Conservation (phyloP, 1,284 basidiomycete genomes). For the Agroathelia rolfsii region DNA sequence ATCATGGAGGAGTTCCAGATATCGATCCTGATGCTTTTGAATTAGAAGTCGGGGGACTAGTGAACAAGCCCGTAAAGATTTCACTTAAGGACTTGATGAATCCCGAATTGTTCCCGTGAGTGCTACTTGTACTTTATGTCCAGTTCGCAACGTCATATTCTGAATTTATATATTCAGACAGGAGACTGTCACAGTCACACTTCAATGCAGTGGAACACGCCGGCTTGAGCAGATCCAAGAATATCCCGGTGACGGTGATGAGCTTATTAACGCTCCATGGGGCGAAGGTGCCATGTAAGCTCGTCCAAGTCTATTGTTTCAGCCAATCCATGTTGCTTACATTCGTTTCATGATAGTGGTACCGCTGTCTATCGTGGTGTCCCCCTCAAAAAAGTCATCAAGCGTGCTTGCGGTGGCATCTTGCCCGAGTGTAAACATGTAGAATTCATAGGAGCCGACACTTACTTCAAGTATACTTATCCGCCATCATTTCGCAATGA, state of each 20-base stretch:
- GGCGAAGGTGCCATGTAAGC: constrained; percentile 48
- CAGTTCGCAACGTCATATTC: background rate
- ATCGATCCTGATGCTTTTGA: constrained; percentile 34
- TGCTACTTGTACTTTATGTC: constrained; percentile 5
- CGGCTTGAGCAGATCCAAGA: constrained; percentile 43
- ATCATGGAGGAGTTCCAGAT: constrained; percentile 38
- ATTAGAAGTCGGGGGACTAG: constrained; percentile 40
- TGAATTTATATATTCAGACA: constrained; percentile 29
- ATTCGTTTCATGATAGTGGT: constrained; percentile 17
- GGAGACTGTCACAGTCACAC: constrained; percentile 37
- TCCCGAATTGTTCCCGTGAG: constrained; percentile 34
- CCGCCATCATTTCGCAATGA: too few relatives aligned
- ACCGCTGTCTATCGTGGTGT: constrained; percentile 40
- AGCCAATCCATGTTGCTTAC: background rate
- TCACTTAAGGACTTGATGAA: constrained; percentile 38
- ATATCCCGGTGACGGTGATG: constrained; percentile 51
- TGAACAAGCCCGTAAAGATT: constrained; percentile 33
- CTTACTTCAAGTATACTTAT: constrained; percentile 57
- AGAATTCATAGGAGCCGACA: constrained; percentile 49
- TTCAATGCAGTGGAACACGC: constrained; percentile 46
- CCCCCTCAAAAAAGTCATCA: constrained; percentile 42
- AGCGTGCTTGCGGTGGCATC: constrained; percentile 41
- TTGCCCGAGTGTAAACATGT: constrained; percentile 38
- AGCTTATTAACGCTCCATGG: constrained; percentile 46
- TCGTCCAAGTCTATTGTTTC: constrained; percentile 5